Conservation (phyloP, 1,284 basidiomycete species). For the Malassezia psittaci region DNA sequence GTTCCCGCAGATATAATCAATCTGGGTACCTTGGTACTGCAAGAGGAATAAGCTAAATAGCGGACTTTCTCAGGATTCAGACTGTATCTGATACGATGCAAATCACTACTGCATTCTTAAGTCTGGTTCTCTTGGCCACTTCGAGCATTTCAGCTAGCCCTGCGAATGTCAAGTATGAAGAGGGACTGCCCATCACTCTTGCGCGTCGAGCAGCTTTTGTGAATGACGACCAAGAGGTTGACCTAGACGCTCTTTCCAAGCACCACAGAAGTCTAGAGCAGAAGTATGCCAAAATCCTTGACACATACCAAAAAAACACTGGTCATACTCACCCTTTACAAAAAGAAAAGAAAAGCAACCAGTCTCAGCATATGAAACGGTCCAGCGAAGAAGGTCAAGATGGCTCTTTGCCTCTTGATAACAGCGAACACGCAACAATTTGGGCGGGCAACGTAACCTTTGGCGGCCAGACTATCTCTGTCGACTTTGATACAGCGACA, state of each 20-base stretch:
- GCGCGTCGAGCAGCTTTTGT: background rate
- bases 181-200: background rate
- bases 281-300: constrained; percentile 2
- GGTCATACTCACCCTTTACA: constrained; percentile 27
- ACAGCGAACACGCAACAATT: constrained; percentile 24
- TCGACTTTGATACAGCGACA: constrained; percentile 47
- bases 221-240: background rate
- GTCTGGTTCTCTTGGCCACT: background rate
- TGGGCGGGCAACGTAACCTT: constrained; percentile 39
- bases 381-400: constrained; percentile 12
- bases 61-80: no score
- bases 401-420: constrained; percentile 22
- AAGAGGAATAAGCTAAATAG: no score
- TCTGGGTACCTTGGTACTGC: no score
- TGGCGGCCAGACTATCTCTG: constrained; percentile 30
- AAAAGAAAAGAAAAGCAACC: background rate
- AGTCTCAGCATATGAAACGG: background rate
- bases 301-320: constrained; percentile 31
- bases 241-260: background rate
- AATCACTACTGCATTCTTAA: background rate
- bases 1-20: no score
- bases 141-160: background rate
- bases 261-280: background rate
- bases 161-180: background rate
- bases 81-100: no score